These are phyloP conservation scores for Mortierella sp. DNA, from an alignment of 371 early-diverging fungal genomes.

Conservation along the genomic window DNA sequence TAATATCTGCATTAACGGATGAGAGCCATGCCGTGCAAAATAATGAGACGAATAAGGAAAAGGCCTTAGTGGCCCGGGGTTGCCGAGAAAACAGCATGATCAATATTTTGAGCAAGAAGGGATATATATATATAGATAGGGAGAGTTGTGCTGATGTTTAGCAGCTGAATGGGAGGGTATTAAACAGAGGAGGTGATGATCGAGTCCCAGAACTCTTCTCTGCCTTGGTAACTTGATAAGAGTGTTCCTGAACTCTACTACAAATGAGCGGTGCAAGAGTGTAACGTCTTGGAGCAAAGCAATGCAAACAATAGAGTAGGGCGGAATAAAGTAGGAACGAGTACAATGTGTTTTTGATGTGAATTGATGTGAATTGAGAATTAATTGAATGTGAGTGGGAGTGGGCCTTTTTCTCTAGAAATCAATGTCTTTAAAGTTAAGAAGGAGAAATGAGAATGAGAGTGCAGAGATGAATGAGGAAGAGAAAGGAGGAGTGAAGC, in stretches of 20 bases:
- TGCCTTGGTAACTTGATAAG: not conserved
- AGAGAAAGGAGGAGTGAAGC: not conserved
- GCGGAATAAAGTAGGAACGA: too few species aligned
- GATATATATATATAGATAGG: too few species aligned
- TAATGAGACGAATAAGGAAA: not conserved
- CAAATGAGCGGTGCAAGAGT: not conserved
- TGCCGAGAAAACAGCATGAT: not conserved
- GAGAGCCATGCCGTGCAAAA: constrained; percentile 7
- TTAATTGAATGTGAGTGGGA: not conserved
- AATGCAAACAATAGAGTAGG: not conserved
- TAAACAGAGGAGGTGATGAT: not conserved
- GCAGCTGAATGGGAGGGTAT: too few species aligned
- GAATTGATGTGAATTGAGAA: too few species aligned
- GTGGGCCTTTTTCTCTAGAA: not conserved
- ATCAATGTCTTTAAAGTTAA: too few species aligned
- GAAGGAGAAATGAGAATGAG: too few species aligned
- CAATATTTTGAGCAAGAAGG: not conserved
- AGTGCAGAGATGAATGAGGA: not conserved
- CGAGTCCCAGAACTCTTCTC: not conserved
- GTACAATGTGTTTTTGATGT: too few species aligned
- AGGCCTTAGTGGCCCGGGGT: not conserved
- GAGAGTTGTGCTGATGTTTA: not conserved
- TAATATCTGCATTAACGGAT: constrained; percentile 7
- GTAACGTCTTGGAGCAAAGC: not conserved
- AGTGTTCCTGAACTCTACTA: not conserved